Conservation (phyloP, 805 yeast genomes). For the Candida schatavii region DNA sequence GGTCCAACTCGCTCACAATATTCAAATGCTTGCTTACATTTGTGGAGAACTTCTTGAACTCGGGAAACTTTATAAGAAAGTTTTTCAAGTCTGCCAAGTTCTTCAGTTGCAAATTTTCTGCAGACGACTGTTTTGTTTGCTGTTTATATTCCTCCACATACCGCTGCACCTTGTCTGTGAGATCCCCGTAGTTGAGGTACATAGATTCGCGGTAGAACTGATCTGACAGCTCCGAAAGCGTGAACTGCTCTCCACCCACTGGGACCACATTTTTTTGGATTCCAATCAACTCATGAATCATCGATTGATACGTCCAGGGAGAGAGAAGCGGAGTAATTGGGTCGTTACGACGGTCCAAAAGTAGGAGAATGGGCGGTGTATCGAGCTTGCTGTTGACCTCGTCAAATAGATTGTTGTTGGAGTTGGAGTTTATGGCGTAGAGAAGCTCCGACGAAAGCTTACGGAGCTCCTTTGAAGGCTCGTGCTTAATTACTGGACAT, state of each 20-base stretch:
- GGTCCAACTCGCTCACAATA: conserved; percentile 81
- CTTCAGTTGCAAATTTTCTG: conserved; percentile 55
- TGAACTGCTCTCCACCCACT: conserved; percentile 52
- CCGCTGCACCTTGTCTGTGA: conserved; percentile 81
- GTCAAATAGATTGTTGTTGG: conserved; percentile 63
- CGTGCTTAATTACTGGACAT: conserved; percentile 79
- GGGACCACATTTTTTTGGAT: conserved; percentile 79
- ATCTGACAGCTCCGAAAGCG: conserved; percentile 63
- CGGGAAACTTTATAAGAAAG: conserved; percentile 91
- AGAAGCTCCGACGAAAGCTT: conserved; percentile 67
- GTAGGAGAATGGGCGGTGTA: conserved; percentile 67
- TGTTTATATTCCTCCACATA: conserved; percentile 80
- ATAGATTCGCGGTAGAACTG: conserved; percentile 73
- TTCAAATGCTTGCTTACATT: conserved; percentile 93
- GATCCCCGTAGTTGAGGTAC: conserved; percentile 91
- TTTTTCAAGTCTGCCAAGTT: conserved; percentile 87
- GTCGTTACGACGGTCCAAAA: conserved; percentile 83
- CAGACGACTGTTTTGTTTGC: conserved; percentile 65
- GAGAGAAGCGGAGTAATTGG: conserved; percentile 89
- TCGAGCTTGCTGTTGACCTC: conserved; percentile 55
- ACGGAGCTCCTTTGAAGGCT: conserved; percentile 59
- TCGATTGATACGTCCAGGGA: conserved; percentile 98
- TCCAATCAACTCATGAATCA: conserved; percentile 91
- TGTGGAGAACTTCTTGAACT: conserved; percentile 80
- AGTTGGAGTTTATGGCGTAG: conserved; percentile 53